Evolutionary conservation across 495 filamentous ascomycete genomes (phyloP).

Genomic region (Melanomma pulvis-pyrius): DNA sequence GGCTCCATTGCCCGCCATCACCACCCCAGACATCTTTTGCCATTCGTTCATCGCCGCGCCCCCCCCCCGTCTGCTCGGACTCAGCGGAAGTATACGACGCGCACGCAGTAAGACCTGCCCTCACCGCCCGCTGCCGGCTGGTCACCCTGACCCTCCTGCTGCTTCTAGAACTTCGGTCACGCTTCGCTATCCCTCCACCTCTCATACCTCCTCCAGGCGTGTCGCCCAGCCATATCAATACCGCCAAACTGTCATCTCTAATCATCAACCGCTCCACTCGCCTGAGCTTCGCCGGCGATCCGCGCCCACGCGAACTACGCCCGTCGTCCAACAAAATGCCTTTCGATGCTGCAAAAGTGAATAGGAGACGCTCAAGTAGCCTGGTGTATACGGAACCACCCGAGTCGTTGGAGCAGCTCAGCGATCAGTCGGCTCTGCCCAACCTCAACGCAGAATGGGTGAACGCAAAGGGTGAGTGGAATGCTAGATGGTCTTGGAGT

Average conservation of each 20-base stretch:
- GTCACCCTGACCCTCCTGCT: conserved; percentile 6
- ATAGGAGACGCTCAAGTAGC: conserved; percentile 90
- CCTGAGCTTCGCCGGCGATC: conserved; percentile 77
- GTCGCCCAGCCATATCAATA: conserved; percentile 50
- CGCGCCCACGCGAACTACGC: conserved; percentile 63
- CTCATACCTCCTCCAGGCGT: conserved; percentile 1
- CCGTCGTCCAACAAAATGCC: conserved; percentile 59
- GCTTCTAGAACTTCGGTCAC: neutral
- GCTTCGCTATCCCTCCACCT: conserved; percentile 4
- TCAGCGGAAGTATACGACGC: conserved; percentile 20
- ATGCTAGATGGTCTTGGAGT: neutral
- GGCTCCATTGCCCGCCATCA: conserved; percentile 5
- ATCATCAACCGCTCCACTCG: conserved; percentile 66
- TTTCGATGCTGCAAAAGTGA: conserved; percentile 60
- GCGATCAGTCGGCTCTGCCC: conserved; percentile 89
- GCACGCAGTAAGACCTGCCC: conserved; percentile 27
- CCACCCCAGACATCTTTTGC: conserved; percentile 1
- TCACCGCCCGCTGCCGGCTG: conserved; percentile 1
- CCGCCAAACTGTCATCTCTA: conserved; percentile 86
- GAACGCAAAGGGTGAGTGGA: conserved; percentile 86
- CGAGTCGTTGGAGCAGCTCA: conserved; percentile 93
- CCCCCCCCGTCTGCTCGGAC: conserved; percentile 25
- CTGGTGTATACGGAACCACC: conserved; percentile 93
- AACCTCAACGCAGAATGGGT: conserved; percentile 99
- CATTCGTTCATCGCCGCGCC: conserved; percentile 32